A percentile compares a stretch with the other conserved stretches of the same genome.
Evolutionary conservation across 805 yeast species (phyloP).

Genomic region (Yamadazyma laniorum): DNA sequence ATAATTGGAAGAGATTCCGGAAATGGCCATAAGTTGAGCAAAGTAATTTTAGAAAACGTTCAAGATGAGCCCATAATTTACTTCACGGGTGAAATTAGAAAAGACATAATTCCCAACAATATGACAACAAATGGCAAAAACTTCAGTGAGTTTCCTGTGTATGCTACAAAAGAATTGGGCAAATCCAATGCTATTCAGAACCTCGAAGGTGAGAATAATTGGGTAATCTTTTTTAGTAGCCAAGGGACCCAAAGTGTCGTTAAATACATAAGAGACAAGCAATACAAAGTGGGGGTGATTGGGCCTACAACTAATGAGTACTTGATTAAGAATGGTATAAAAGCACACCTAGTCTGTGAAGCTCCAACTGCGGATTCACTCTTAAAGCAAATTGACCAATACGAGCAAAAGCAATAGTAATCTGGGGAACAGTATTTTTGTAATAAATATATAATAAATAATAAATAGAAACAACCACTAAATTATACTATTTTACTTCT

Average conservation of each 20-base stretch:
- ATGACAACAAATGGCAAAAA: conserved; percentile 43
- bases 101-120: conserved; percentile 73
- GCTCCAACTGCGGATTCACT: conserved; percentile 71
- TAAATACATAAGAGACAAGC: conserved; percentile 26
- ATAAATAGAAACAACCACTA: conserved; percentile 3
- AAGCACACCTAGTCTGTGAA: conserved; percentile 61
- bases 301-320: conserved; percentile 88
- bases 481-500: conserved; percentile 11
- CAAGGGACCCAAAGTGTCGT: conserved; percentile 76
- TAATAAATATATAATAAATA: conserved; percentile 5
- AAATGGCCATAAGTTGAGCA: conserved; percentile 70
- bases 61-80: conserved; percentile 49
- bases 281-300: conserved; percentile 66
- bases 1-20: conserved; percentile 74
- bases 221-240: conserved; percentile 90
- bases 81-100: conserved; percentile 82
- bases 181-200: conserved; percentile 45
- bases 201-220: conserved; percentile 29
- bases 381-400: conserved; percentile 32
- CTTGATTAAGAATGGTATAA: conserved; percentile 49
- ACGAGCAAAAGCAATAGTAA: conserved; percentile 4
- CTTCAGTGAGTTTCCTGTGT: conserved; percentile 62
- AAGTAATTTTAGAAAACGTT: conserved; percentile 47
- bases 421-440: neutral
- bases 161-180: conserved; percentile 50